Conservation (phyloP, 176 grass and related monocot genomes). For the Melocanna baccifera region DNA sequence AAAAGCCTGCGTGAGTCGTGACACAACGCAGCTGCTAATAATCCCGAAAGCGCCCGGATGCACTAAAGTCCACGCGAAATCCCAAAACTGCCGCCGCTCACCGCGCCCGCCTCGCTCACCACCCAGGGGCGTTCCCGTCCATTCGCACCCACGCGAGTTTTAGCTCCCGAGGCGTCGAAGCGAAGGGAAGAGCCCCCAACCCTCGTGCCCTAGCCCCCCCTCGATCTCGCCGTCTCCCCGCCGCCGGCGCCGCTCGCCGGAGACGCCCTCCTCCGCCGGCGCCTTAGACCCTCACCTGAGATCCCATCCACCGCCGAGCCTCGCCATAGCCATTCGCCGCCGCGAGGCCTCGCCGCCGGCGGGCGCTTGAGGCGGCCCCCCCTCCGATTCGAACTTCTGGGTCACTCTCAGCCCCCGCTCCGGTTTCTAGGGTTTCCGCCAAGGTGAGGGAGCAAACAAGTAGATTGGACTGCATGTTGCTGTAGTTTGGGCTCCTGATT, state of each 20-base stretch:
- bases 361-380: background rate
- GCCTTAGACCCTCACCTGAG: background rate
- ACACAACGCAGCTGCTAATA: background rate
- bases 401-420: background rate
- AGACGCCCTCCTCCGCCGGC: background rate
- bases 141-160: constrained; percentile 13
- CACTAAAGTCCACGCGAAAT: constrained; percentile 23
- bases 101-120: background rate
- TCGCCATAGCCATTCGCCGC: background rate
- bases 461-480: background rate
- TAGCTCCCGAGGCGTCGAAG: constrained; percentile 19
- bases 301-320: background rate
- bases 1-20: background rate
- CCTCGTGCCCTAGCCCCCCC: constrained; percentile 16
- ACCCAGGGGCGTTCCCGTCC: background rate
- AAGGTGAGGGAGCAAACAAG: background rate
- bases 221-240: constrained; percentile 30
- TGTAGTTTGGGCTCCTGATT: background rate
- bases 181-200: background rate
- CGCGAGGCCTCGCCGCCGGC: background rate
- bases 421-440: background rate
- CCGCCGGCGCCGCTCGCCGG: constrained; percentile 2
- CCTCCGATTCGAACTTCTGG: background rate
- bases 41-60: constrained; percentile 9
- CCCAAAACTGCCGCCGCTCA: background rate